These are phyloP conservation scores for Scleroderma citrinum DNA, from an alignment of 768 basidiomycete genomes.

Conservation along the genomic window DNA sequence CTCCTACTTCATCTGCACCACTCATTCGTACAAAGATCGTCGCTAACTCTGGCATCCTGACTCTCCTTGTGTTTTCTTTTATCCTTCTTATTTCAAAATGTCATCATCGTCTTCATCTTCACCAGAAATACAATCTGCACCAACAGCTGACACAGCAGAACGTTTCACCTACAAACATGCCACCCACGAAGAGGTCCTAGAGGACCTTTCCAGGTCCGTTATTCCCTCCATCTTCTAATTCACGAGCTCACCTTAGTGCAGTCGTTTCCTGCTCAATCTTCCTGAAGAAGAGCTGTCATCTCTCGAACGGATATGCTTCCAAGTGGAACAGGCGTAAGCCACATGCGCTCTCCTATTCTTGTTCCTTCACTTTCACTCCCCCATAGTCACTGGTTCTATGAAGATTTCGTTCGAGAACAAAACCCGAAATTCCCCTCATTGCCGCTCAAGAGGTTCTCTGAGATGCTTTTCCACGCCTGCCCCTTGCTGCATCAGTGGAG, in stretches of 20 bases:
- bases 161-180: constrained; percentile 61
- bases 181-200: constrained; percentile 79
- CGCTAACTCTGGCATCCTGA: constrained; percentile 21
- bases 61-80: constrained; percentile 28
- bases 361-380: constrained; percentile 7
- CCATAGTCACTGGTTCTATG: constrained; percentile 97
- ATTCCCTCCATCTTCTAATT: constrained; percentile 4
- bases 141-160: constrained; percentile 34
- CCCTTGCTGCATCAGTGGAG: constrained; percentile 80
- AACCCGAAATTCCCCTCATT: constrained; percentile 83
- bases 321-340: constrained; percentile 96
- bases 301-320: constrained; percentile 93
- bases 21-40: constrained; percentile 30
- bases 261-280: constrained; percentile 95
- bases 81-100: constrained; percentile 40
- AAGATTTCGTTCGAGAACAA: constrained; percentile 94
- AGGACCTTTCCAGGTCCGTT: constrained; percentile 80
- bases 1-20: constrained; percentile 21
- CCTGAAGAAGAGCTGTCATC: constrained; percentile 89
- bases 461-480: constrained; percentile 81
- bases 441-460: constrained; percentile 88
- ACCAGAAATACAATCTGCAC: constrained; percentile 57
- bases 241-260: constrained; percentile 28
- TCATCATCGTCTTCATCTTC: constrained; percentile 75
- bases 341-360: constrained; percentile 1